Conservation (phyloP, 371 early-diverging fungal genomes). For the Funneliformis caledonium region DNA sequence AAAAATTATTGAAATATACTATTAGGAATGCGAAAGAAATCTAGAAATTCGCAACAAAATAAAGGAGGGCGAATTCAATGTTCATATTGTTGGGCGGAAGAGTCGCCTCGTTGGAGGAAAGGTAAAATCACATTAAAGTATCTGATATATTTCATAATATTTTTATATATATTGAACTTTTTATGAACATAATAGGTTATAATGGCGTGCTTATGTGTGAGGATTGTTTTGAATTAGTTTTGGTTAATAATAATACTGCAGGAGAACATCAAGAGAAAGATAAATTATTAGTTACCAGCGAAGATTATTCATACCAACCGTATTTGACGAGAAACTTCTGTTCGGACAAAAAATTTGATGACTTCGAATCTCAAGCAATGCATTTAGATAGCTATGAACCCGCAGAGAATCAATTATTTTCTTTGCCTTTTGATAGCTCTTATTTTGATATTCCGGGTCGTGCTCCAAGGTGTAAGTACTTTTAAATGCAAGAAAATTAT, state of each 20-base stretch:
- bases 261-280: slow-evolving; percentile 24
- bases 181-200: slow-evolving; percentile 58
- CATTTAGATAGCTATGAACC: slow-evolving; percentile 75
- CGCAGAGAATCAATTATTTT: slow-evolving; percentile 77
- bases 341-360: slow-evolving; percentile 59
- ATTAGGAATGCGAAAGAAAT: slow-evolving; percentile 14
- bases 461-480: slow-evolving; percentile 78
- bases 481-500: background rate
- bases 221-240: slow-evolving; percentile 71
- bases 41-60: slow-evolving; percentile 45
- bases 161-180: background rate
- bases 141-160: background rate
- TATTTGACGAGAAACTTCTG: slow-evolving; percentile 76
- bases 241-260: slow-evolving; percentile 47
- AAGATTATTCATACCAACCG: slow-evolving; percentile 80
- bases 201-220: slow-evolving; percentile 86
- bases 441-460: slow-evolving; percentile 90
- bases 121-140: slow-evolving; percentile 39
- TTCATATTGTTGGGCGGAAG: slow-evolving; percentile 54
- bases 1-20: background rate
- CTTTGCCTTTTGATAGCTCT: slow-evolving; percentile 76
- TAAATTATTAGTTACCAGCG: slow-evolving; percentile 63
- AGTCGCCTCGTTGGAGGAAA: slow-evolving; percentile 55
- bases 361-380: slow-evolving; percentile 51
- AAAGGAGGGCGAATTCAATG: slow-evolving; percentile 48